Evolutionary conservation across 495 filamentous ascomycete genomes (phyloP), one percentile per base, ranked within the genome.

Genomic region (Lepidopterella palustris): DNA sequence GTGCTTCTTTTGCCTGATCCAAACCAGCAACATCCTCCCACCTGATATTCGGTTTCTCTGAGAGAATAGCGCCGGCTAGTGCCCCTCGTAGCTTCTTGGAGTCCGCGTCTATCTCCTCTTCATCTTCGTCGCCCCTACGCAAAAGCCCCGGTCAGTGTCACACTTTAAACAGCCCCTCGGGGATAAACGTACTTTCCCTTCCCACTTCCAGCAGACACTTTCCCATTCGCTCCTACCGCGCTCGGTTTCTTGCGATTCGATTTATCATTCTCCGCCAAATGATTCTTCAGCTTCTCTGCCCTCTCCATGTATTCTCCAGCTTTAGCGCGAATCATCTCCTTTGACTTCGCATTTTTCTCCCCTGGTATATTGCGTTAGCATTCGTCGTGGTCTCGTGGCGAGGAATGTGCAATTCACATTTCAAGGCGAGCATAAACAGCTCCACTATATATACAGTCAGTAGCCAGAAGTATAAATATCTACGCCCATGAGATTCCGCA

Each of bases 1-100:
- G 75, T 28, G 95, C 91, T 70, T 98, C 95, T 77, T 98, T 98
- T 47, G 93, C 93, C 31, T 80, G 83, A 69, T 98, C 93, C 27
- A 98, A 73, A 68, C 93, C 93, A n/a, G 95, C 93, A 40, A 98
- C 95, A 74, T 97, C 95, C 68, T 98, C 93, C 93, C 93, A 98
- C 66, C 85, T 86, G 32, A 98, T 78, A 67, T 98, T 96, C 21
- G 95, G 93, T 72, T 96, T 89, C 68, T 98, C 93, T 57, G 89
- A 85, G 67, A 98, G 71, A 50, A 98, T 97, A 32, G 95, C 95
- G 1, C 95, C 93, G 8, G 88, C 84, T 50, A 98, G 81, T 35
- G 93, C 93, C 47, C 83, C 91, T 56, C 92, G 80, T 66, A 98
- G 78, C 75, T 97, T 98, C 79, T 97, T 97, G 62, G 84, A 84